Evolutionary conservation across 257 asterid species (phyloP).

Genomic region (Dorcoceras hygrometricum): DNA sequence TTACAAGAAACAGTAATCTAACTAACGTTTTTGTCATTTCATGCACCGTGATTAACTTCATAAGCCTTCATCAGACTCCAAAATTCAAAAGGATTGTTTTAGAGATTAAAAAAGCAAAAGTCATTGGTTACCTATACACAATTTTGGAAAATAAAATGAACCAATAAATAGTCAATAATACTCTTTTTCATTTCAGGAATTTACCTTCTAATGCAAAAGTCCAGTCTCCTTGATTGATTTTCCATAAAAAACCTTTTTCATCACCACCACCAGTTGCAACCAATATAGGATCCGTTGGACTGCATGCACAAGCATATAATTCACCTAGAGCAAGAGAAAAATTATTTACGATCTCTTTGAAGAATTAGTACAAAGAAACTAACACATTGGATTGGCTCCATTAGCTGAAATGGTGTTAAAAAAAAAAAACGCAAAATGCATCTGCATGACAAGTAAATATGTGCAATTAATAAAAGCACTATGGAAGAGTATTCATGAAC

Average conservation of each 20-base stretch:
- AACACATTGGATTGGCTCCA: neutral
- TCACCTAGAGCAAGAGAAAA: conserved; percentile 54
- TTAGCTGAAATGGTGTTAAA: neutral
- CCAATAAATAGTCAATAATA: neutral
- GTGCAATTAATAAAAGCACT: too few species aligned
- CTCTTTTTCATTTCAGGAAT: conserved; percentile 9
- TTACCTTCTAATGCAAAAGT: conserved; percentile 77
- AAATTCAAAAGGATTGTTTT: neutral
- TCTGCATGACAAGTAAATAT: too few species aligned
- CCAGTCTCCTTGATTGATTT: conserved; percentile 62
- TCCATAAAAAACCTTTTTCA: conserved; percentile 89
- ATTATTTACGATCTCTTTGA: neutral
- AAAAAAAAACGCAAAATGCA: too few species aligned
- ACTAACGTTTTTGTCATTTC: neutral
- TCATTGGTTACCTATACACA: neutral
- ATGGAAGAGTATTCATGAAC: too few species aligned
- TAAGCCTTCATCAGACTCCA: neutral
- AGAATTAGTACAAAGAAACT: neutral
- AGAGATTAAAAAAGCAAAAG: neutral
- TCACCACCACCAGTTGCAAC: conserved; percentile 99
- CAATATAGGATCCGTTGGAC: conserved; percentile 72
- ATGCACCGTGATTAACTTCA: neutral
- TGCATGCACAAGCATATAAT: conserved; percentile 68
- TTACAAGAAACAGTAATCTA: neutral
- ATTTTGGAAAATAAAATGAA: neutral